Evolutionary conservation across 106 monocot species (phyloP).

Genomic region (Alisma plantagoaquatica): DNA sequence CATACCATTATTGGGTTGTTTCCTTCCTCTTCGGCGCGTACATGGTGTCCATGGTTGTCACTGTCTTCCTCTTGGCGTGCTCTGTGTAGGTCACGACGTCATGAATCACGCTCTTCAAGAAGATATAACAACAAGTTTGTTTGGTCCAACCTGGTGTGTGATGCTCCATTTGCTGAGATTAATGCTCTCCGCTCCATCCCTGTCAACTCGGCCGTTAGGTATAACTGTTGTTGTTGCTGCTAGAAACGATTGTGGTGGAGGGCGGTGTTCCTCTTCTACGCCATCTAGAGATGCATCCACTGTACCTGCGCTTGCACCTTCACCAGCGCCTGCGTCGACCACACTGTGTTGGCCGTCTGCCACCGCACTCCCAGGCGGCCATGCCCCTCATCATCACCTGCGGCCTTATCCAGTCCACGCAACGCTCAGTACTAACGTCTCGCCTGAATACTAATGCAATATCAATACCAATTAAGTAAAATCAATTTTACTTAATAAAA

Average conservation of each 20-base stretch:
- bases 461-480: no score
- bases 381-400: slow-evolving; percentile 59
- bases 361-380: slow-evolving; percentile 43
- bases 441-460: no score
- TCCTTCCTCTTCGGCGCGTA: no score
- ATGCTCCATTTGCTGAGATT: slow-evolving; percentile 47
- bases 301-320: slow-evolving; percentile 61
- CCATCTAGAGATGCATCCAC: slow-evolving; percentile 41
- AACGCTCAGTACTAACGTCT: slow-evolving; percentile 56
- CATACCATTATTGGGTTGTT: no score
- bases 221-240: background rate
- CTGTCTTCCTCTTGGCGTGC: no score
- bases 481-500: no score
- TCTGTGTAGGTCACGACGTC: no score
- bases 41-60: no score
- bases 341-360: slow-evolving; percentile 64
- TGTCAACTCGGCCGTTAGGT: slow-evolving; percentile 7
- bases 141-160: slow-evolving; percentile 25
- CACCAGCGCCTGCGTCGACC: slow-evolving; percentile 61
- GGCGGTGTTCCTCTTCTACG: slow-evolving; percentile 34
- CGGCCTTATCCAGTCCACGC: slow-evolving; percentile 55
- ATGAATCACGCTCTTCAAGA: no score
- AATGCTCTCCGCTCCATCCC: slow-evolving; percentile 22
- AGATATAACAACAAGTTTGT: no score
- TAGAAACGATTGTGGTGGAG: slow-evolving; percentile 16